Evolutionary conservation across 2,329 filamentous ascomycete genomes (phyloP), one percentile per base, ranked within the genome.

Genomic region (Myotisia sp.): DNA sequence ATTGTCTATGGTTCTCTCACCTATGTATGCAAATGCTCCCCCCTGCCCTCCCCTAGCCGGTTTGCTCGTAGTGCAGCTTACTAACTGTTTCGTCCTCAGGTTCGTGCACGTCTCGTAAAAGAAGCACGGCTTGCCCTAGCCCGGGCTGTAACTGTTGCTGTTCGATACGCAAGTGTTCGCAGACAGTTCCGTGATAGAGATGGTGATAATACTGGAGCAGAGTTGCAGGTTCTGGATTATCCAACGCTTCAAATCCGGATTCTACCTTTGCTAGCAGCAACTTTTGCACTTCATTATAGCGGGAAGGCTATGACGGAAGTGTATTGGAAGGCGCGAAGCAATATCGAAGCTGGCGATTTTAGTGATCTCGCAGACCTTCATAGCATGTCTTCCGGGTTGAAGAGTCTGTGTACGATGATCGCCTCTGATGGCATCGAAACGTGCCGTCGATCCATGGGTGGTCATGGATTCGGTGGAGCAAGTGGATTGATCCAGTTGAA

Each of bases 371-470:
- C 65, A 1, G 60, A 68, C 35, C 56, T 70, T 37, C 67, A 71
- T 40, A 65, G 63, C 24, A 63, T 65, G n/a, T 68, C 64, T 2
- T 67, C 63, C 3, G 66, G 66, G 1, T 43, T 71, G 38, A 70
- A 70, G 45, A 68, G 64, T 41, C 44, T 69, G 12, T 69, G 66
- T 38, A 70, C 66, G 0, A 67, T 58, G 36, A 51, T 69, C 6
- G 63, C 65, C 6, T 67, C 66, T 3, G 64, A 68, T 43, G 65
- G 66, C 0, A 69, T 70, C 33, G 66, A 70, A 44, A 68, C 59
- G 0, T 70, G 66, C 42, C 58, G 67, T 20, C 52, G 66, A 28
- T 64, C 66, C 4, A 60, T 69, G 56, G 67, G 67, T 12, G 67
- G 67, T 0, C 67, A 70, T 46, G 66, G 67, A 1, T 70, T 68